phyloP scores from a whole-genome alignment of 495 filamentous ascomycete species.

The Opeltia flavorubescens region DNA sequence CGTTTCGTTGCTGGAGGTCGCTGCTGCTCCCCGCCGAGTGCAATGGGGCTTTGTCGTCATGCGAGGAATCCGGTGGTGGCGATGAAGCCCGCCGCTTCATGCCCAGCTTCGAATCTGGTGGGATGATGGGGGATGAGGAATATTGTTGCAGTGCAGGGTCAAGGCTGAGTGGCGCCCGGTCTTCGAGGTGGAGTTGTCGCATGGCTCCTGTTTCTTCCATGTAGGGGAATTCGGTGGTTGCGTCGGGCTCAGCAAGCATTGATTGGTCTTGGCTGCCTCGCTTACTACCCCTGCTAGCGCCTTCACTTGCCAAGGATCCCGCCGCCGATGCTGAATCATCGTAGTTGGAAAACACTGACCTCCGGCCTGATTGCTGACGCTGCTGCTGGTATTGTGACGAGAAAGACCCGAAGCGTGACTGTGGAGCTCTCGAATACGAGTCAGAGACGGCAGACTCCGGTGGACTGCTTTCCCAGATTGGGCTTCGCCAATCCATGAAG shows the following conservation, averaged over 20 bases:
- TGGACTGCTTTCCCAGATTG: slow-evolving; percentile 34
- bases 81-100: slow-evolving; percentile 74
- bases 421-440: slow-evolving; percentile 21
- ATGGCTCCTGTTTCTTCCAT: slow-evolving; percentile 47
- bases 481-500: slow-evolving; percentile 33
- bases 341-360: slow-evolving; percentile 29
- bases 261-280: slow-evolving; percentile 49
- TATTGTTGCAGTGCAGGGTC: slow-evolving; percentile 19
- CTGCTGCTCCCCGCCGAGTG: slow-evolving; percentile 34
- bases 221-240: slow-evolving; percentile 35
- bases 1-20: slow-evolving; percentile 52
- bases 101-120: slow-evolving; percentile 31
- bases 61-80: slow-evolving; percentile 58
- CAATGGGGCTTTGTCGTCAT: slow-evolving; percentile 37
- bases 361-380: slow-evolving; percentile 31
- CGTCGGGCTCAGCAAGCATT: slow-evolving; percentile 48
- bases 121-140: slow-evolving; percentile 19
- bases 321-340: slow-evolving; percentile 25
- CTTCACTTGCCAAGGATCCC: slow-evolving; percentile 1
- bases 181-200: slow-evolving; percentile 46
- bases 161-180: slow-evolving; percentile 31
- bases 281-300: slow-evolving; percentile 17
- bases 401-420: slow-evolving; percentile 18
- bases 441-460: slow-evolving; percentile 31
- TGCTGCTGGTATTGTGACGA: slow-evolving; percentile 11